phyloP scores from a whole-genome alignment of 768 basidiomycete species.

The Leccinum olivaceopallidum region DNA sequence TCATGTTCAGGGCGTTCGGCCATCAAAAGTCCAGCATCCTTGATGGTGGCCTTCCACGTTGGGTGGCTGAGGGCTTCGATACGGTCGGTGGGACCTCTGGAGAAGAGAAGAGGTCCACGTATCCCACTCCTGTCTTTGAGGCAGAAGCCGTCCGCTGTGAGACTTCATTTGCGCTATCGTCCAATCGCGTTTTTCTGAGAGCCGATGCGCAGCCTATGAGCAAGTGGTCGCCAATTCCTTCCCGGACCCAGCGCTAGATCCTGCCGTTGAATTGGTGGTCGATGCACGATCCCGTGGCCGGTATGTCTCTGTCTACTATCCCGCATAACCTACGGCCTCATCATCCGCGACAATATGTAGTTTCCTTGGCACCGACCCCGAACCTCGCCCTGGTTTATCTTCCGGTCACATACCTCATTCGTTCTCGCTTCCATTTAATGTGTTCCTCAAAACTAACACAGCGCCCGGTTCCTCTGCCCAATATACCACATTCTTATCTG shows the following conservation, averaged over 20 bases:
- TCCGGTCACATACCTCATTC: constrained; percentile 94
- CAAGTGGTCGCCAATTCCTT: constrained; percentile 74
- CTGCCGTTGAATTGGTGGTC: constrained; percentile 66
- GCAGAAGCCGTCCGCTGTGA: constrained; percentile 46
- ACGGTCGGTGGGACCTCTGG: constrained; percentile 39
- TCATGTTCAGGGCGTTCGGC: constrained; percentile 92
- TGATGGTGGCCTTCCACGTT: constrained; percentile 89
- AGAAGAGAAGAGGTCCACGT: constrained; percentile 34
- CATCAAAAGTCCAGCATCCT: constrained; percentile 85
- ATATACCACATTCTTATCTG: constrained; percentile 61
- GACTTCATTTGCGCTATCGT: constrained; percentile 34
- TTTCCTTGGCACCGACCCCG: constrained; percentile 78
- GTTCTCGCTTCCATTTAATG: constrained; percentile 78
- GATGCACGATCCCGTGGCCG: constrained; percentile 87
- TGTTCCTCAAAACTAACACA: constrained; percentile 56
- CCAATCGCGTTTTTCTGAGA: constrained; percentile 28
- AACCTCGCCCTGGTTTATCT: constrained; percentile 84
- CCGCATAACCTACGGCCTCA: constrained; percentile 3
- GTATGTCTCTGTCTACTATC: constrained; percentile 39
- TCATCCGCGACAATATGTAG: constrained; percentile 40
- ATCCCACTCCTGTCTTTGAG: constrained; percentile 56
- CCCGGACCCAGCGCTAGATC: constrained; percentile 42
- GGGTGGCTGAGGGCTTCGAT: constrained; percentile 67
- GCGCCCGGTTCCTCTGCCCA: constrained; percentile 38
- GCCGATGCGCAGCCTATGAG: constrained; percentile 61